Evolutionary conservation across 2,329 filamentous ascomycete genomes (phyloP).

Genomic region (Capronia epimyces): DNA sequence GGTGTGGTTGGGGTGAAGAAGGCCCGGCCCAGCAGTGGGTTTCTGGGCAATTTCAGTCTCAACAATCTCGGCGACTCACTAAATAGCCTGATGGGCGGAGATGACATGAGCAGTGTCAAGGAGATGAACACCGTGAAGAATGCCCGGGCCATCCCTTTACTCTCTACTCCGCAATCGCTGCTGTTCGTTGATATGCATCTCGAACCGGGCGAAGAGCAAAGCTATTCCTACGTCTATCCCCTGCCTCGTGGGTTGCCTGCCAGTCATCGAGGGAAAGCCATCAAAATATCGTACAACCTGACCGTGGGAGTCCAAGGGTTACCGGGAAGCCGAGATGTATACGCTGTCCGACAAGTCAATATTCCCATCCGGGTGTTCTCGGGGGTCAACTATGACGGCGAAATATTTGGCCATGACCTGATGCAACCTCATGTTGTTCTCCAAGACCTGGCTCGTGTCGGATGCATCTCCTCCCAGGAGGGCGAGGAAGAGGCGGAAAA

Average conservation of each 20-base stretch:
- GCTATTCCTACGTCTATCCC: constrained; percentile 79
- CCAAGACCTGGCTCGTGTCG: constrained; percentile 70
- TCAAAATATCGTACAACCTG: constrained; percentile 85
- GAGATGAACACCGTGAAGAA: constrained; percentile 88
- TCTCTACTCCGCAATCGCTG: constrained; percentile 94
- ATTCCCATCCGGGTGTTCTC: constrained; percentile 89
- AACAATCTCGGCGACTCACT: constrained; percentile 80
- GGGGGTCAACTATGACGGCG: constrained; percentile 81
- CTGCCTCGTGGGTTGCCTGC: constrained; percentile 86
- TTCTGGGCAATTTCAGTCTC: constrained; percentile 83
- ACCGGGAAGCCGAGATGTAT: constrained; percentile 69
- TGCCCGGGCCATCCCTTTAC: constrained; percentile 77
- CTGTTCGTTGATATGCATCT: constrained; percentile 89
- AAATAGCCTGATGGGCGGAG: constrained; percentile 76
- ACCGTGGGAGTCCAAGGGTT: constrained; percentile 87
- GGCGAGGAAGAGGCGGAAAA: constrained; percentile 39
- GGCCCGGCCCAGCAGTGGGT: constrained; percentile 64
- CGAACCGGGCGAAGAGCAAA: constrained; percentile 78
- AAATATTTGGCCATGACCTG: constrained; percentile 85
- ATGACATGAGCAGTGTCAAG: constrained; percentile 86
- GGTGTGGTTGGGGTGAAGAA: constrained; percentile 75
- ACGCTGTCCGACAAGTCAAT: constrained; percentile 79
- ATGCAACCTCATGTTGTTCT: constrained; percentile 91
- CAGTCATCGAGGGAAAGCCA: constrained; percentile 81
- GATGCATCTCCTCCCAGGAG: constrained; percentile 44